Evolutionary conservation across 2,329 filamentous ascomycete genomes (phyloP), one percentile per base, ranked within the genome.

Genomic region (Lachnum nothofagi): DNA sequence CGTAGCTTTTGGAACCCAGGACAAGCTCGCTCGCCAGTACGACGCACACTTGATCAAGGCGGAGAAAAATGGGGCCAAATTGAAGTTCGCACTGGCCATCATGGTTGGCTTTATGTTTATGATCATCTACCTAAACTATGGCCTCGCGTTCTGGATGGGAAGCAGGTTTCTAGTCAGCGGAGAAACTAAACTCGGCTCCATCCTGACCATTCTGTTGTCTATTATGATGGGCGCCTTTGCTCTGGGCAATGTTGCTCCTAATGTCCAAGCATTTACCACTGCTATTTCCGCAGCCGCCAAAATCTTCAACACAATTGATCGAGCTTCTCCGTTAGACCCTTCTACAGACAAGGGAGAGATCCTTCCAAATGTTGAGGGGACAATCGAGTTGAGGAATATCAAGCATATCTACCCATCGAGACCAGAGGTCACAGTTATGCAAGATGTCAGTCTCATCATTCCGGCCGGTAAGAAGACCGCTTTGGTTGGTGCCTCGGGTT

Each of bases 371-470:
- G 76, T 95, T 2, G 74, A 85, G 51, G 93, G 93, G 23, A 81
- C 80, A 14, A 85, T 98, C 49, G 85, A 91, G 56, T 77, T 98
- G 38, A 80, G 83, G 58, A 78, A 88, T 58, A 77, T 97, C 64
- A 93, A 88, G 67, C 91, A 95, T 68, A 91, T 96, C 60, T 97
- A 98, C 62, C 93, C 93, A 3, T 95, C 90, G 5, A 81, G 93
- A 10, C 88, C 91, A 0, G 91, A 96, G 61, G 90, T 95, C 3
- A 80, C 83, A 1, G 87, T 97, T 33, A 91, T 97, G 83, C 75
- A 93, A 35, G 82, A 85, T 55, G 87, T 97, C 48, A 86, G 75
- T 48, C 78, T 98, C 1, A 68, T 77, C 1, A 85, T 97, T 31
- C 89, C 90, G 1, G 87, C 91, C 3, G 91, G 91, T 17, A 95